A percentile compares a stretch with the other conserved stretches of the same genome.
Evolutionary conservation across 1,139 yeast species (phyloP).

Genomic region (Taphrina betulina): DNA sequence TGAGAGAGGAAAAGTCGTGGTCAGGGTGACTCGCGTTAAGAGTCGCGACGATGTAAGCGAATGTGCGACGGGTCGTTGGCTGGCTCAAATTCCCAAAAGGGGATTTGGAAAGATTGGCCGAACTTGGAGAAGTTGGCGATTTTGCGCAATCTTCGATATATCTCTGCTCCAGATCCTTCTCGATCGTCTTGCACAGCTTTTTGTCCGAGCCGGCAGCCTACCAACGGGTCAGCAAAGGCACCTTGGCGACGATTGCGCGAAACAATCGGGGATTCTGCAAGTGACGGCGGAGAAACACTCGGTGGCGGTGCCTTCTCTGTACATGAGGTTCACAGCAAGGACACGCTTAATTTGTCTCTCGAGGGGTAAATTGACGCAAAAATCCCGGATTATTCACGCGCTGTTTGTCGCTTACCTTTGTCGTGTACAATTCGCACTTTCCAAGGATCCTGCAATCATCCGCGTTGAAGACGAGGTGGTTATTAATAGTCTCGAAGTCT

Average conservation of each 20-base stretch:
- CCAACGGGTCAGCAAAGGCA: no score
- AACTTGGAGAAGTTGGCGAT: conserved; percentile 27
- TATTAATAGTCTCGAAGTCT: conserved; percentile 49
- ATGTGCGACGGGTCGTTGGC: conserved; percentile 78
- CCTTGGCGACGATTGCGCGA: no score
- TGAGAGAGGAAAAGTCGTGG: conserved; percentile 83
- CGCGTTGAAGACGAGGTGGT: conserved; percentile 81
- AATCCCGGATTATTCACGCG: no score
- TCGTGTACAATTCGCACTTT: conserved; percentile 91
- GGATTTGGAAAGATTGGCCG: conserved; percentile 48
- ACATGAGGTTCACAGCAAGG: no score
- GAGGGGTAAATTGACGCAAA: no score
- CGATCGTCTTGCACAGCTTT: conserved; percentile 82
- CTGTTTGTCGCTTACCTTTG: conserved; percentile 60
- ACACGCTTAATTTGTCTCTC: no score
- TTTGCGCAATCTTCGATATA: conserved; percentile 28
- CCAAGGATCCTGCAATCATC: conserved; percentile 84
- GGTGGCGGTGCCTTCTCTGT: no score
- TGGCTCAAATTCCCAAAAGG: conserved; percentile 94
- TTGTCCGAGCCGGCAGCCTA: conserved; percentile 80
- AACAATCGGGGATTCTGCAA: no score
- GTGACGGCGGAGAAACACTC: no score
- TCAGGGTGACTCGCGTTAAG: conserved; percentile 92
- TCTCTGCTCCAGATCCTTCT: conserved; percentile 56
- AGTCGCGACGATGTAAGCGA: conserved; percentile 86